Base-by-base conservation (phyloP, 2,329 filamentous ascomycete species). In the Colletotrichum sp. region DNA sequence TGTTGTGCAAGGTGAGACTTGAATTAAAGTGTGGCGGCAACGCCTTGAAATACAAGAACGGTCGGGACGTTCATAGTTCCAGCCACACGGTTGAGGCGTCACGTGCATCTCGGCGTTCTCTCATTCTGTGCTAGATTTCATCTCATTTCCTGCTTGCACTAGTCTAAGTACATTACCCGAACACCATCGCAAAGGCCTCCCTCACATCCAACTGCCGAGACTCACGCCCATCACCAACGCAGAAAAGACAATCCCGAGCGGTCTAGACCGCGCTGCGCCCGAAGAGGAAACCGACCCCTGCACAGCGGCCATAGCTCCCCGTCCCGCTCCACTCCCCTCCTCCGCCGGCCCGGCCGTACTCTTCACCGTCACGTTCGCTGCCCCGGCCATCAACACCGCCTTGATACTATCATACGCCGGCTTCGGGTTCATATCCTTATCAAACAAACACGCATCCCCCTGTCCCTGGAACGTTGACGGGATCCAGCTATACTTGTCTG, bases 401-500 rank as follows among this genome's bases (percentile, higher is more conserved):
- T 82, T 82, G 18, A 88, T 83, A 26, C 82, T 83, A 22, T 80
- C 83, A 79, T 86, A 87, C 4, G 84, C 85, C 6, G 83, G 80
- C 82, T 88, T 87, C 80, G 83, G 82, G 71, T 75, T 78, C 72
- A 85, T 81, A 77, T 84, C 81, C 65, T 77, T 80, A 72, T 86
- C 82, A 78, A 84, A 87, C 72, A 86, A 77, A 18, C 83, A 81
- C 57, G 85, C 85, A 34, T 82, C 84, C 9, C 86, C 85, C 32
- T 81, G 65, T 36, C 86, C 85, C 28, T 76, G 39, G 80, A 86
- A 86, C 59, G 81, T 83, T 9, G 59, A 48, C 6, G 85, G 85
- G 52, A 87, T 80, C 86, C 85, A 87, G 66, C 80, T 83, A 79
- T 86, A 84, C 80, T 84, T 85, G 80, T 87, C 86, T 55, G 82